Evolutionary conservation across 352 stramenopile genomes (phyloP), one percentile per base, ranked within the genome.

Genomic region (Thalassiosira livingstoniorum): DNA sequence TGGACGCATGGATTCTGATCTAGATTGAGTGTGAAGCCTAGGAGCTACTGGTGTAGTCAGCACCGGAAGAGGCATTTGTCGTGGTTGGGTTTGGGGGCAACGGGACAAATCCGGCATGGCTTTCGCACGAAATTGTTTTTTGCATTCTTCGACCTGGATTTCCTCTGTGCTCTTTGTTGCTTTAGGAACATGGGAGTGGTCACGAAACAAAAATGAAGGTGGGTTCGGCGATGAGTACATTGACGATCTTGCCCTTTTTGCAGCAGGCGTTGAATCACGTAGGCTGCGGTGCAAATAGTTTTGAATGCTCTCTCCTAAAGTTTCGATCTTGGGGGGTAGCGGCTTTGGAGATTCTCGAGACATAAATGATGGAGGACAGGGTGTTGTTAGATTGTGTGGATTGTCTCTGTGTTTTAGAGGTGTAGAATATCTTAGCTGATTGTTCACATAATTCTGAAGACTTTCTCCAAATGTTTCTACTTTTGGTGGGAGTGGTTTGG

Each of bases 381-480:
- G 32, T 1, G 51, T 66, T 2, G 25, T 25, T 10, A 57, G 31
- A 29, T 61, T 23, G 27, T 58, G 21, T n/a, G n/a, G n/a, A 4
- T n/a, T 11, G 51, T 39, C 63, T n/a, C 34, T 66, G 3, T 64
- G 35, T 4, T 55, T n/a, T 35, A 23, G 21, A 15, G 71, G 43
- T 11, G 54, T 25, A 29, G 25, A 37, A 32, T 53, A 35, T 54
- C 60, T 60, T 23, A 71, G 43, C 23, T 51, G 45, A 57, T 70
- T 34, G 27, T 70, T 78, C 18, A 78, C 37, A 57, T 79, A 79
- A 68, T 63, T 37, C 25, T 73, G 71, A 1, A 72, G 34, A 32
- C 45, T 79, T 72, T 79, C 71, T 25, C 45, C 71, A 66, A 79
- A 72, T 4, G 71, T 79, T 18, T 57, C 7, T 18, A 79, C 61